A percentile compares a stretch with the other conserved stretches of the same genome.
These are phyloP conservation scores for Mortierella hygrophila DNA, from an alignment of 192 early-diverging fungal species.

Conservation along the genomic window DNA sequence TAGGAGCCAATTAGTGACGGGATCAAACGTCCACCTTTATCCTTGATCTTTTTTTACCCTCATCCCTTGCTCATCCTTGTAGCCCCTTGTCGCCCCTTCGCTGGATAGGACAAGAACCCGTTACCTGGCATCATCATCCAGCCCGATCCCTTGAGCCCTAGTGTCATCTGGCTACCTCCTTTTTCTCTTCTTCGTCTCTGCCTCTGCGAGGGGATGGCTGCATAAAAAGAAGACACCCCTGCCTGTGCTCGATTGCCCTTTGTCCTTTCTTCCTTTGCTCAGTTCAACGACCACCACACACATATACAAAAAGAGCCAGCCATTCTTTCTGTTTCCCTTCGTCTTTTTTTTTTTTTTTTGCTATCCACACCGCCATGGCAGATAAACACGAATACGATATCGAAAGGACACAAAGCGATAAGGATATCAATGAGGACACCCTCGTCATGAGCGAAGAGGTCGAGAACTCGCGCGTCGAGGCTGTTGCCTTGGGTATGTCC, in stretches of 20 bases:
- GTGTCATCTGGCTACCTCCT: background rate
- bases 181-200: background rate
- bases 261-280: background rate
- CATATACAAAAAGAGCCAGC: background rate
- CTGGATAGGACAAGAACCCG: background rate
- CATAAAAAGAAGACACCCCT: constrained; percentile 6
- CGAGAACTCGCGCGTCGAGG: constrained; percentile 26
- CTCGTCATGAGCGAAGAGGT: constrained; percentile 6
- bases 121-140: background rate
- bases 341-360: background rate
- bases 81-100: background rate
- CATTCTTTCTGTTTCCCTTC: background rate
- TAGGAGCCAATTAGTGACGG: background rate
- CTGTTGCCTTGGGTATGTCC: constrained; percentile 18
- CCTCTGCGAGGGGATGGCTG: background rate
- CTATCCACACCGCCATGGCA: background rate
- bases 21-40: background rate
- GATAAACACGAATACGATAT: background rate
- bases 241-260: background rate
- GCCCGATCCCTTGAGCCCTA: background rate
- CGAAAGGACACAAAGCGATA: background rate
- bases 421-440: background rate
- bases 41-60: background rate
- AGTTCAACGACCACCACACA: background rate
- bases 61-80: background rate